Evolutionary conservation across 495 filamentous ascomycete genomes (phyloP).

Genomic region (Amorphotheca resinae): DNA sequence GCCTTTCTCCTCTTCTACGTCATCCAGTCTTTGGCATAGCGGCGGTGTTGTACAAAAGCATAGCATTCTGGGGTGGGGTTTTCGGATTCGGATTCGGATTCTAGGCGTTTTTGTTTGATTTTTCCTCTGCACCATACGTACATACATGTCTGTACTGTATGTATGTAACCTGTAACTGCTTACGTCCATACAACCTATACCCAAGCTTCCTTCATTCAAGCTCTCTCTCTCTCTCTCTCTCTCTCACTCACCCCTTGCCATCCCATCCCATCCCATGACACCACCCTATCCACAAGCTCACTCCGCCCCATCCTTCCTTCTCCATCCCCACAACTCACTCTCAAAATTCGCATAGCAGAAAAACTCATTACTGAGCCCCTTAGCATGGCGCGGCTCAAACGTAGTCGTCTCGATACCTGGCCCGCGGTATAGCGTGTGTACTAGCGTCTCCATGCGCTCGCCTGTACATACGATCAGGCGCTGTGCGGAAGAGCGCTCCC

Average conservation of each 20-base stretch:
- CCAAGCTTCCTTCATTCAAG: too few species aligned
- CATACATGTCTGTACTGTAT: too few species aligned
- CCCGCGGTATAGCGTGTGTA: conserved; percentile 37
- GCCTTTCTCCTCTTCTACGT: conserved; percentile 87
- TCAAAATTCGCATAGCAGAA: conserved; percentile 67
- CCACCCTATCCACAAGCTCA: too few species aligned
- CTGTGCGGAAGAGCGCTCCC: conserved; percentile 10
- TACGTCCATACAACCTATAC: too few species aligned
- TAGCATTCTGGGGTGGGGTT: too few species aligned
- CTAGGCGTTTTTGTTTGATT: background rate
- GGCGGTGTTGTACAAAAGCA: background rate
- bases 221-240: too few species aligned
- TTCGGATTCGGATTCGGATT: too few species aligned
- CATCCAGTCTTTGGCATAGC: conserved; percentile 44
- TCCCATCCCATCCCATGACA: too few species aligned
- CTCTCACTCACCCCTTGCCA: too few species aligned
- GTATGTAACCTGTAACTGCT: too few species aligned
- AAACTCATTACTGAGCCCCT: conserved; percentile 66
- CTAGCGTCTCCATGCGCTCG: conserved; percentile 47
- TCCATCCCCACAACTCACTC: conserved; percentile 40
- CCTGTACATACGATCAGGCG: conserved; percentile 58
- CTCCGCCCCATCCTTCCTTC: background rate
- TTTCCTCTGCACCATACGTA: background rate
- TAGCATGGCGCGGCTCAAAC: conserved; percentile 49
- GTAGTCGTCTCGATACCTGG: conserved; percentile 42